Conservation (phyloP, 2,329 filamentous ascomycete species). For the Lachnellula suecica region DNA sequence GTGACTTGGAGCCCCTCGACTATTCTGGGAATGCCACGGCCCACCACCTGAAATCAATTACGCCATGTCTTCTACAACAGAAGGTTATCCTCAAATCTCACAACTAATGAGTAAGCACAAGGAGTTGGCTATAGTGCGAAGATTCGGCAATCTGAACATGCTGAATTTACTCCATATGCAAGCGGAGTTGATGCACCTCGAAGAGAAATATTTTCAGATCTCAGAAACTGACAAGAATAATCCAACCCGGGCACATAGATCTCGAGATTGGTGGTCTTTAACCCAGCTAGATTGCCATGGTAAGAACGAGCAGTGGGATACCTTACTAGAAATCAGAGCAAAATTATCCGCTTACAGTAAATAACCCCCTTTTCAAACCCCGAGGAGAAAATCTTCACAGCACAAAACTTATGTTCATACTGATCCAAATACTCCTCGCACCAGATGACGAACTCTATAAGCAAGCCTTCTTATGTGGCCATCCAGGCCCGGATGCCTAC, state of each 20-base stretch:
- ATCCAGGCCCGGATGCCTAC: constrained; percentile 3
- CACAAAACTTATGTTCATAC: neutral
- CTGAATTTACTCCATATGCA: constrained; percentile 32
- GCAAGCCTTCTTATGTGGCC: neutral
- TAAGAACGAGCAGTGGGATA: constrained; percentile 20
- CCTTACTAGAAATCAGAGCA: constrained; percentile 14
- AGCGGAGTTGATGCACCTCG: constrained; percentile 29
- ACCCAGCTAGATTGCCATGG: constrained; percentile 5
- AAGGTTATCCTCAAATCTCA: constrained; percentile 18
- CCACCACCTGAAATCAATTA: too few relatives aligned
- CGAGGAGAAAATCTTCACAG: neutral
- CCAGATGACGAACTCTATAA: constrained; percentile 8
- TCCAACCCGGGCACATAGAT: constrained; percentile 3
- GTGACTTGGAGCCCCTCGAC: too few relatives aligned
- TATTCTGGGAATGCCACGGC: too few relatives aligned
- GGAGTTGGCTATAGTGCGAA: constrained; percentile 29
- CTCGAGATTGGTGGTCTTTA: constrained; percentile 22
- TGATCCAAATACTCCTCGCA: neutral
- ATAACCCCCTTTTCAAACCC: neutral
- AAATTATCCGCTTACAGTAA: constrained; percentile 27
- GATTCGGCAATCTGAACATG: constrained; percentile 29
- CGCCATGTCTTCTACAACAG: too few relatives aligned
- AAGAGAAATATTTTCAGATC: constrained; percentile 17
- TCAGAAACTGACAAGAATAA: constrained; percentile 5
- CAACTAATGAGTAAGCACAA: constrained; percentile 29